phyloP scores from a whole-genome alignment of 208 protist genomes.

The Wallacemonas sp. region DNA sequence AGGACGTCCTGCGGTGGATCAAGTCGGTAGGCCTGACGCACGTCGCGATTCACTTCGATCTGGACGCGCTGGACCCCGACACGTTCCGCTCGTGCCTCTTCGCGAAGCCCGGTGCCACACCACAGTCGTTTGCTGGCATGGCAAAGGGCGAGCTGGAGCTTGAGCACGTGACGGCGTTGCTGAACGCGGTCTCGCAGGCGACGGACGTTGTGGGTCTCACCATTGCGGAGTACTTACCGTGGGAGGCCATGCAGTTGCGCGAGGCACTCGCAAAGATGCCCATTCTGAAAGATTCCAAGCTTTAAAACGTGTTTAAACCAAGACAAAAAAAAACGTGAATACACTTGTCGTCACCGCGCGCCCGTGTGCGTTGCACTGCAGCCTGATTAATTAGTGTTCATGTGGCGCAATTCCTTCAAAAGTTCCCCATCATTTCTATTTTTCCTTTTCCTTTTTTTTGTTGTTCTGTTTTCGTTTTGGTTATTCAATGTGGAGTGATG shows the following conservation, averaged over 20 bases:
- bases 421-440: no score
- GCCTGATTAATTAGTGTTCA: no score
- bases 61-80: constrained; percentile 29
- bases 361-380: no score
- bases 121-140: constrained; percentile 18
- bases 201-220: constrained; percentile 33
- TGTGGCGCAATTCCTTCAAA: no score
- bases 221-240: constrained; percentile 37
- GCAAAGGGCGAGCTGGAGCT: constrained; percentile 24
- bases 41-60: constrained; percentile 34
- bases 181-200: constrained; percentile 16
- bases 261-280: constrained; percentile 22
- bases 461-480: background rate
- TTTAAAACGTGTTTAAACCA: no score
- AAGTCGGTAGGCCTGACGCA: constrained; percentile 30
- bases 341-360: no score
- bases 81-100: constrained; percentile 24
- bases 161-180: constrained; percentile 13
- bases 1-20: constrained; percentile 28
- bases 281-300: constrained; percentile 16
- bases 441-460: constrained; percentile 1
- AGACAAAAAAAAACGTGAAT: no score
- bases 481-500: background rate
- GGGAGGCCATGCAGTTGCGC: constrained; percentile 25
- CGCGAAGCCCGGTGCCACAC: constrained; percentile 16